These are phyloP conservation scores for Nakaseomyces glabratus DNA, from an alignment of 1,139 yeast genomes.

Conservation along the genomic window DNA sequence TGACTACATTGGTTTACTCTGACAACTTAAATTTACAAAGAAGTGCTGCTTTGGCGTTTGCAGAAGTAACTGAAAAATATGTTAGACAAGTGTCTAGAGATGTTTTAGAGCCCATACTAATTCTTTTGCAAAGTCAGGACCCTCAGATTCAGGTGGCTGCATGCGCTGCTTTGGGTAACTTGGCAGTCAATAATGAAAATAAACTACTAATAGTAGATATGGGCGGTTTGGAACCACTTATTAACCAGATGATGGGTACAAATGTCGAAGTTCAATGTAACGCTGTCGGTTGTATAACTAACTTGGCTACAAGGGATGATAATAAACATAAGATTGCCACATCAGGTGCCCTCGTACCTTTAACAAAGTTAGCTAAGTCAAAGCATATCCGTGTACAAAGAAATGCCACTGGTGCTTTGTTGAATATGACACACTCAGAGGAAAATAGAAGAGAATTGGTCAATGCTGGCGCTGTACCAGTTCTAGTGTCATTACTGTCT, in stretches of 20 bases:
- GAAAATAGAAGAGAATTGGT: constrained; percentile 95
- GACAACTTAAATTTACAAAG: constrained; percentile 92
- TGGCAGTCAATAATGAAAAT: constrained; percentile 94
- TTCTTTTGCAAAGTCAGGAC: constrained; percentile 76
- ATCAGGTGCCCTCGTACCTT: constrained; percentile 91
- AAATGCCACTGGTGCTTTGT: constrained; percentile 94
- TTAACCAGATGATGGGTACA: constrained; percentile 94
- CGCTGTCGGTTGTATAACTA: constrained; percentile 98
- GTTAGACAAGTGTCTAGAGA: constrained; percentile 84
- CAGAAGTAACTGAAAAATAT: constrained; percentile 95
- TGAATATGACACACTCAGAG: constrained; percentile 96
- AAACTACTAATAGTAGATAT: constrained; percentile 88
- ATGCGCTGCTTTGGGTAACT: constrained; percentile 93
- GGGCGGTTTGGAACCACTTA: constrained; percentile 95
- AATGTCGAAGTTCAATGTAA: constrained; percentile 98
- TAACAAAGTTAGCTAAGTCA: constrained; percentile 87
- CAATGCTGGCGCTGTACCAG: constrained; percentile 97
- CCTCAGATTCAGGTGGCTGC: constrained; percentile 97
- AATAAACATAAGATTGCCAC: constrained; percentile 93
- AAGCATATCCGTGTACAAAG: constrained; percentile 94
- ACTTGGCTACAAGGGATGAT: constrained; percentile 96
- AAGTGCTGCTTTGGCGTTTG: constrained; percentile 97
- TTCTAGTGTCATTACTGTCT: constrained; percentile 77
- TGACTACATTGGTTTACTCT: constrained; percentile 86
- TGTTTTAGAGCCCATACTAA: constrained; percentile 86